These are phyloP conservation scores for Leptographium flavum DNA, from an alignment of 2,329 filamentous ascomycete species.

Conservation along the genomic window DNA sequence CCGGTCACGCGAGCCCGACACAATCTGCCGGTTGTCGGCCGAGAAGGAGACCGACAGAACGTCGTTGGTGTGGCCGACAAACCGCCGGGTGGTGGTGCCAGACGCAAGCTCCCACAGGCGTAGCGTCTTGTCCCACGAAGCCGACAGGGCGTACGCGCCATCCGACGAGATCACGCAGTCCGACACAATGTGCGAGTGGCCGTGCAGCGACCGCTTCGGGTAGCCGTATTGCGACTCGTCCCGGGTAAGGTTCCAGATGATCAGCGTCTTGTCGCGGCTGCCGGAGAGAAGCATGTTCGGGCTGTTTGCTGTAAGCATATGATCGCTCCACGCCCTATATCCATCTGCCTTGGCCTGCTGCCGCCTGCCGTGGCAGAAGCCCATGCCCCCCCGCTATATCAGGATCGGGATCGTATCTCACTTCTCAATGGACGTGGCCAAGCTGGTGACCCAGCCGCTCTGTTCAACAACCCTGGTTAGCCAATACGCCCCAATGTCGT, in stretches of 20 bases:
- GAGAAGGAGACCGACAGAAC: conserved; percentile 99
- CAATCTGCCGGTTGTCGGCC: conserved; percentile 99
- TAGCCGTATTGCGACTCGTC: conserved; percentile 97
- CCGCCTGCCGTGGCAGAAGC: neutral
- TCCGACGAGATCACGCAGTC: conserved; percentile 99
- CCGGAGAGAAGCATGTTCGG: conserved; percentile 99
- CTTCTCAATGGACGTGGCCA: conserved; percentile 99
- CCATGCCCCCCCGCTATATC: neutral
- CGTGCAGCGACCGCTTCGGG: conserved; percentile 96
- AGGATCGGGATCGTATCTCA: conserved; percentile 32
- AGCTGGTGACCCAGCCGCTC: conserved; percentile 97
- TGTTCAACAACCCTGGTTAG: conserved; percentile 17
- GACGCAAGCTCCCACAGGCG: conserved; percentile 98
- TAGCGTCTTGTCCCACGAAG: conserved; percentile 99
- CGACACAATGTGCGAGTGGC: conserved; percentile 99
- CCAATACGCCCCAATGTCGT: neutral
- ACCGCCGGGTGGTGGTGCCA: conserved; percentile 92
- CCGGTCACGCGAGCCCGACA: conserved; percentile 94
- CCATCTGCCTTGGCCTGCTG: neutral
- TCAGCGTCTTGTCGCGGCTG: conserved; percentile 95
- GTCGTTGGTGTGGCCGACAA: conserved; percentile 98
- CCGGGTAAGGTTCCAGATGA: conserved; percentile 99
- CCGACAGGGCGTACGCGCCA: conserved; percentile 95
- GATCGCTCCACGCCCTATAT: neutral
- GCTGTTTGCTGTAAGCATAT: conserved; percentile 28